Percentiles rank a stretch among this genome's conserved stretches.
These are phyloP conservation scores for Hysterium pulicare DNA, from an alignment of 2,329 filamentous ascomycete species.

Conservation along the genomic window DNA sequence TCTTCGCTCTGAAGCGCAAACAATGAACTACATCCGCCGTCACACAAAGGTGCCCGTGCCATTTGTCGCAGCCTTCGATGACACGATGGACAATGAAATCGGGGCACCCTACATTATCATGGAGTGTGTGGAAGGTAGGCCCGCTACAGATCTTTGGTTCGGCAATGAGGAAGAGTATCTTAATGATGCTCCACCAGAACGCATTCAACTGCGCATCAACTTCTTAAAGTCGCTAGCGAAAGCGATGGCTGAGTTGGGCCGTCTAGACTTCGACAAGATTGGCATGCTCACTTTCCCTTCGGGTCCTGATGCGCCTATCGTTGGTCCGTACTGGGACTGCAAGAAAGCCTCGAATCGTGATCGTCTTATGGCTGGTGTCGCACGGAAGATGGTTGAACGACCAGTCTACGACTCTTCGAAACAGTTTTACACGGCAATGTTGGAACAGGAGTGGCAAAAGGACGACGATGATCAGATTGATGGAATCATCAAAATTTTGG, in stretches of 20 bases:
- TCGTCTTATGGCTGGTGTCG: background rate
- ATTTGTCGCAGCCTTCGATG: slow-evolving; percentile 1
- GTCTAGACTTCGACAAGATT: slow-evolving; percentile 10
- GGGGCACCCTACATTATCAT: slow-evolving; percentile 1
- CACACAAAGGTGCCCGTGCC: slow-evolving; percentile 3
- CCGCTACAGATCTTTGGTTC: background rate
- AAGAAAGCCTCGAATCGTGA: background rate
- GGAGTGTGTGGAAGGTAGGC: background rate
- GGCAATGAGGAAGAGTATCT: background rate
- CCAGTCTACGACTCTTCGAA: background rate
- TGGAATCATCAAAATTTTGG: background rate
- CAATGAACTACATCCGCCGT: slow-evolving; percentile 5
- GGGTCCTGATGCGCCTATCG: background rate
- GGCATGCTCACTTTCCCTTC: slow-evolving; percentile 10
- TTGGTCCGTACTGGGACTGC: slow-evolving; percentile 3
- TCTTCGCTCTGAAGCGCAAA: slow-evolving; percentile 1
- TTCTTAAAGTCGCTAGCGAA: slow-evolving; percentile 15
- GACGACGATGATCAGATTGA: background rate
- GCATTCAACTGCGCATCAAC: slow-evolving; percentile 7
- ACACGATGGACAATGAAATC: slow-evolving; percentile 4
- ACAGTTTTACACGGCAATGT: background rate
- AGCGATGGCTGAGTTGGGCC: slow-evolving; percentile 6
- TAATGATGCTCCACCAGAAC: background rate
- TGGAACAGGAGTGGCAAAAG: background rate
- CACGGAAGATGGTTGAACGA: background rate